phyloP scores from a whole-genome alignment of 139 green algal genomes.

The Asterochloris erici region DNA sequence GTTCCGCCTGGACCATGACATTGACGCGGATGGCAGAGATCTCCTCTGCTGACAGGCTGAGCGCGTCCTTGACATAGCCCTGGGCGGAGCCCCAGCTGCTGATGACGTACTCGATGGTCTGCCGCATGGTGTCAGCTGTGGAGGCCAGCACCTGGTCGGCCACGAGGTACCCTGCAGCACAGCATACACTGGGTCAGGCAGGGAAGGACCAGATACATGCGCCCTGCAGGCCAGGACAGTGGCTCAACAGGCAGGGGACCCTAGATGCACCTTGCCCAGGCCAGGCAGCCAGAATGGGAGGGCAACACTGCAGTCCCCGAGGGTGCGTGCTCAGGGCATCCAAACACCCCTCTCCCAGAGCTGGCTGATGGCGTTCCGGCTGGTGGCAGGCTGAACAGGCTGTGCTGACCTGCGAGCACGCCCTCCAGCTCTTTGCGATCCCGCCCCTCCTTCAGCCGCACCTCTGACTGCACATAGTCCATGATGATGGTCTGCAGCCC shows the following conservation, averaged over 20 bases:
- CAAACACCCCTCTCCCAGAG: neutral
- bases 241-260: neutral
- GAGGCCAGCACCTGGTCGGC: slow-evolving; percentile 41
- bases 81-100: slow-evolving; percentile 20
- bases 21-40: slow-evolving; percentile 21
- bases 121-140: slow-evolving; percentile 39
- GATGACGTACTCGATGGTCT: slow-evolving; percentile 32
- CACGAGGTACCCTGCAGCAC: slow-evolving; percentile 31
- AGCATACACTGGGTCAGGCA: neutral
- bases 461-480: slow-evolving; percentile 43
- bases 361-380: neutral
- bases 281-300: neutral
- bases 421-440: slow-evolving; percentile 30
- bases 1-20: slow-evolving; percentile 12
- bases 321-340: neutral
- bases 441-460: slow-evolving; percentile 28
- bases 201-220: neutral
- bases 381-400: neutral
- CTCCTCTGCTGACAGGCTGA: slow-evolving; percentile 10
- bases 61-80: slow-evolving; percentile 4
- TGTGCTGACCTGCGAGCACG: slow-evolving; percentile 7
- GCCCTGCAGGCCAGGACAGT: neutral
- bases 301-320: neutral
- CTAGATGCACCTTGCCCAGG: neutral
- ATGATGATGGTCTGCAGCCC: slow-evolving; percentile 27